Evolutionary conservation across 2,329 filamentous ascomycete genomes (phyloP), one percentile per base, ranked within the genome.

Genomic region (Xylariaceae sp.): DNA sequence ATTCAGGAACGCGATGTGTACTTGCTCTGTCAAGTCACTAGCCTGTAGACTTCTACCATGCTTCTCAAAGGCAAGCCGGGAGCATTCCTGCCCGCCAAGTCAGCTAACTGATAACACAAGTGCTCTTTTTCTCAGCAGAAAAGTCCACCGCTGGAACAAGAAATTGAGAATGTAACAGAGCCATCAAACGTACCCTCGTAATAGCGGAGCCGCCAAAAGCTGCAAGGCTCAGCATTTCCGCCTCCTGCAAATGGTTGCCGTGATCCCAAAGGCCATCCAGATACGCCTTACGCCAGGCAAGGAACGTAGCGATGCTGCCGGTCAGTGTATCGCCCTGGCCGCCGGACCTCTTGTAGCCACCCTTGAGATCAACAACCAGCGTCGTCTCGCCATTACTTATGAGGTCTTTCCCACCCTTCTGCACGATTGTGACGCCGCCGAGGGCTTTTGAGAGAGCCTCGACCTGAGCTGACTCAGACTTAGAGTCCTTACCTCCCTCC

Each of bases 291-390:
- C 94, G 83, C 87, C 94, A 99, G 1, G 86, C 93, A 62, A 98
- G 75, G 65, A 99, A 86, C 3, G 95, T 98, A 1, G 90, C 95
- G 63, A 99, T 78, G 29, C 87, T 87, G 1, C 95, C 95, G 0
- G 95, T 98, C 64, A 99, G 78, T 3, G 95, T 98, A 76, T 99
- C 95, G 1, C 95, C 95, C 76, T 99, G 95, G 0, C 95, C 95
- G 44, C 94, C 95, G 56, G 91, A 94, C 63, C 95, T 82, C 84
- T 99, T 99, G 73, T 87, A 76, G 1, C 94, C 94, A 7, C 95
- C 95, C 68, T 86, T 77, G 2, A 93, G 76, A 65, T 96, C 92
- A 23, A 88, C 90, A 0, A 89, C 78, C 23, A 93, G 76, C n/a
- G 90, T 96, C 51, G 81, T 81, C 56, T 83, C 79, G 11, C 93